Conservation (phyloP, 768 basidiomycete species). For the Boletellus emodensis region DNA sequence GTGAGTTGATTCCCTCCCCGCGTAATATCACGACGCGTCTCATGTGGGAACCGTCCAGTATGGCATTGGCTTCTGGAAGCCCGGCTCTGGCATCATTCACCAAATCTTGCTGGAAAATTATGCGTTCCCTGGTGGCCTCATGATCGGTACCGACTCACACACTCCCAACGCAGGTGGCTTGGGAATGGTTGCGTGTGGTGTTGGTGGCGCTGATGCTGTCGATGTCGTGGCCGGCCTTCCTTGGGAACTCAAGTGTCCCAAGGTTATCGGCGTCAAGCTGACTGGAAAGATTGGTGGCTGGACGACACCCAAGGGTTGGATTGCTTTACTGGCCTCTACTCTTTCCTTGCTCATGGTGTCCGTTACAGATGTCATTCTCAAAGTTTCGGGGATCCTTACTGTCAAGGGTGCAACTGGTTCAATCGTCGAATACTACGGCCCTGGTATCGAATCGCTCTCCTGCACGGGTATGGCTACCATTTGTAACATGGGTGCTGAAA, state of each 20-base stretch:
- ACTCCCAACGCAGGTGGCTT: constrained; percentile 99
- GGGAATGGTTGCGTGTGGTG: constrained; percentile 99
- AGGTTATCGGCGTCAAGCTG: constrained; percentile 96
- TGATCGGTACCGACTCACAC: constrained; percentile 99
- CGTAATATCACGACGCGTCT: neutral
- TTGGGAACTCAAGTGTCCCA: constrained; percentile 99
- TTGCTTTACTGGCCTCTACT: neutral
- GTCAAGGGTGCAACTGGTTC: constrained; percentile 99
- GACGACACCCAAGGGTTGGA: constrained; percentile 92
- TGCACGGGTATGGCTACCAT: constrained; percentile 99
- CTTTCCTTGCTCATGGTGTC: constrained; percentile 7
- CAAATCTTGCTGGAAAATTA: constrained; percentile 99
- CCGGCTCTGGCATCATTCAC: constrained; percentile 98
- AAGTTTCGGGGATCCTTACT: constrained; percentile 97
- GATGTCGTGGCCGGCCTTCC: constrained; percentile 98
- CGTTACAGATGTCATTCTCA: constrained; percentile 86
- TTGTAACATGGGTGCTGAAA: constrained; percentile 99
- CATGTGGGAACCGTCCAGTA: constrained; percentile 47
- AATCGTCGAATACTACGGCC: constrained; percentile 94
- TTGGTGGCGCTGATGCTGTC: constrained; percentile 79
- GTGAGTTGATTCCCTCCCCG: constrained; percentile 34
- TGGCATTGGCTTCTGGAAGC: constrained; percentile 99
- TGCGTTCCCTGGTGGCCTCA: constrained; percentile 97
- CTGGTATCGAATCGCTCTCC: constrained; percentile 93
- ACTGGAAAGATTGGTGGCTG: constrained; percentile 94